Evolutionary conservation across 1,284 basidiomycete genomes (phyloP), one percentile per base, ranked within the genome.

Genomic region (Ustanciosporium gigantosporum): DNA sequence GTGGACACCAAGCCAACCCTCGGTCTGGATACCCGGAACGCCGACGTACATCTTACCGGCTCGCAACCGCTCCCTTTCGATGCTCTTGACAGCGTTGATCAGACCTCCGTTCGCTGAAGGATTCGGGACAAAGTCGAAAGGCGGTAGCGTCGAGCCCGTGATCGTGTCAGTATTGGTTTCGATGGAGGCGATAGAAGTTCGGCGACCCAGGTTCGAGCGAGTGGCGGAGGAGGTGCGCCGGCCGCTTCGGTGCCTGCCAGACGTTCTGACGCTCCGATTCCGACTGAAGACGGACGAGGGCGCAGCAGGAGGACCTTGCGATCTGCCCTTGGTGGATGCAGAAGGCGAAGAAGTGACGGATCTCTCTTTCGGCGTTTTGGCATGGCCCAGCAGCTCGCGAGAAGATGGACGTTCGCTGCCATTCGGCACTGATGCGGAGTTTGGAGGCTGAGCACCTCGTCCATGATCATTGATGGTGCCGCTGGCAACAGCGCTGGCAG

Each of bases 81-180:
- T 60, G 25, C 67, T 71, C 48, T 65, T 60, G 36, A 77, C 70
- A 20, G 74, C 74, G 56, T 77, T 77, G 45, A 76, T 55, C 38
- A 77, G 65, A 7, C 74, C 74, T n/a, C 74, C 73, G 41, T 77
- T 77, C 20, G 71, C 72, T 5, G 68, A 61, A 9, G 74, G 74
- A 22, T 76, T 76, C 21, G 72, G 46, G 22, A 61, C 56, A 25
- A 77, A 76, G 16, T 70, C 68, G 31, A 68, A 74, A 5, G 65
- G 58, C 8, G 68, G 67, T 11, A 70, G 23, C 17, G 44, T 31
- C 2, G 40, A 36, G 8, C 32, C 49, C 1, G 38, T 46, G 20
- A 46, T 48, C 25, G 46, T 52, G 25, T 59, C 59, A 20, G 41
- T 41, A 4, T 48, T 48, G 8, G 53, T 64, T n/a, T 67, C 65